Conservation (phyloP, 345 rosid species). For the Pistacia integerrima region DNA sequence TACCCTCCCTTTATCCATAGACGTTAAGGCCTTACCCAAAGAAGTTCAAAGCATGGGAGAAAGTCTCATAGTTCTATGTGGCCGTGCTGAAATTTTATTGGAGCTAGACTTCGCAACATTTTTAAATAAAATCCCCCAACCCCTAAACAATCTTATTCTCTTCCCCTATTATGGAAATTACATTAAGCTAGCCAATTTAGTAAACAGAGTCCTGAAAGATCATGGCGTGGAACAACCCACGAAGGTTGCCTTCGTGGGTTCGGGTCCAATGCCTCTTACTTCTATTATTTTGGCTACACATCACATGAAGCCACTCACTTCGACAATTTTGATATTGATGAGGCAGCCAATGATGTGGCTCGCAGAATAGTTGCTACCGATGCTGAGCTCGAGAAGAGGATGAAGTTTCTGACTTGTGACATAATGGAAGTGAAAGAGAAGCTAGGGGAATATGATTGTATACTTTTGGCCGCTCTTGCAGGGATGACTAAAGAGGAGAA, state of each 20-base stretch:
- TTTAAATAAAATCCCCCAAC: slow-evolving; percentile 15
- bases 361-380: slow-evolving; percentile 27
- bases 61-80: slow-evolving; percentile 33
- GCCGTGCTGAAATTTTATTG: slow-evolving; percentile 40
- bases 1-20: slow-evolving; percentile 25
- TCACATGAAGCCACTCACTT: slow-evolving; percentile 31
- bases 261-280: slow-evolving; percentile 52
- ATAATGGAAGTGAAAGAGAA: too few relatives aligned
- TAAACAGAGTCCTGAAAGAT: slow-evolving; percentile 26
- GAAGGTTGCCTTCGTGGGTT: slow-evolving; percentile 44
- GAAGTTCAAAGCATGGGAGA: slow-evolving; percentile 26
- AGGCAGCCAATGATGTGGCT: slow-evolving; percentile 33
- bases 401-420: slow-evolving; percentile 32
- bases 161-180: slow-evolving; percentile 45
- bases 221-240: slow-evolving; percentile 31
- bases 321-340: slow-evolving; percentile 41
- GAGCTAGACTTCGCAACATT: slow-evolving; percentile 43
- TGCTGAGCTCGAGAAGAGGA: slow-evolving; percentile 32
- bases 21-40: slow-evolving; percentile 15
- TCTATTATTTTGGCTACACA: slow-evolving; percentile 41
- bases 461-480: too few relatives aligned
- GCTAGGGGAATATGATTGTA: too few relatives aligned
- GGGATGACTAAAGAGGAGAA: too few relatives aligned
- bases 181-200: slow-evolving; percentile 35
- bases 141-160: slow-evolving; percentile 14